Evolutionary conservation across 768 basidiomycete genomes (phyloP), one percentile per base, ranked within the genome.

Genomic region (Collybia sp.): DNA sequence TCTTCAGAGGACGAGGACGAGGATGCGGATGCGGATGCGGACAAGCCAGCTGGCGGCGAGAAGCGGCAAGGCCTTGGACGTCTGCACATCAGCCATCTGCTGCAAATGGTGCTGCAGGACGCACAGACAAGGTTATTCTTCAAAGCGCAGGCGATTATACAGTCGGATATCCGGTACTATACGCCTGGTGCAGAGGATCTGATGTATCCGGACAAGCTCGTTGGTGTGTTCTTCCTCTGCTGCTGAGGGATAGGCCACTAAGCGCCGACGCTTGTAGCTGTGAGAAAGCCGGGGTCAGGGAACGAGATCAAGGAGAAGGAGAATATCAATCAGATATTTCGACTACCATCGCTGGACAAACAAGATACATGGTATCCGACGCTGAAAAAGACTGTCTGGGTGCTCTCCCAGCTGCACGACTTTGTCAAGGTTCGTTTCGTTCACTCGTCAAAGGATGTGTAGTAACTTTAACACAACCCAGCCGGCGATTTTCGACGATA

Each of bases 401-500:
- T 98, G 1, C 70, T 99, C 30, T 83, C 84, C 1, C 90, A 93
- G 63, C 67, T 99, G 31, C 85, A 92, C 50, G 83, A 92, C 52
- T 97, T 89, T 55, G 88, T 98, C 45, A 92, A 96, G 72, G 95
- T 93, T 59, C 31, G 73, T 30, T 31, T 18, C 2, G 31, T 38
- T 30, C 47, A 6, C 12, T 18, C 48, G 3, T 3, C 10, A n/a
- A 37, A 5, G 42, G 41, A 13, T n/a, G 42, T 20, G 20, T 34
- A 12, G 31, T 39, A 33, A 30, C 33, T 33, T 34, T 30, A 13
- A 37, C 32, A 43, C 31, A 46, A 45, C 43, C 43, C 48, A 98
- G 93, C 84, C 89, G n/a, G 85, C 83, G 1, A 94, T 97, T 47
- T 99, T 96, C 48, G 88, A 93, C 55, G 96, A 99, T 61, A 88